A percentile compares a stretch with the other conserved stretches of the same genome.
Conservation (phyloP, 1,139 yeast species). For the Yamadazyma dushanensis region DNA sequence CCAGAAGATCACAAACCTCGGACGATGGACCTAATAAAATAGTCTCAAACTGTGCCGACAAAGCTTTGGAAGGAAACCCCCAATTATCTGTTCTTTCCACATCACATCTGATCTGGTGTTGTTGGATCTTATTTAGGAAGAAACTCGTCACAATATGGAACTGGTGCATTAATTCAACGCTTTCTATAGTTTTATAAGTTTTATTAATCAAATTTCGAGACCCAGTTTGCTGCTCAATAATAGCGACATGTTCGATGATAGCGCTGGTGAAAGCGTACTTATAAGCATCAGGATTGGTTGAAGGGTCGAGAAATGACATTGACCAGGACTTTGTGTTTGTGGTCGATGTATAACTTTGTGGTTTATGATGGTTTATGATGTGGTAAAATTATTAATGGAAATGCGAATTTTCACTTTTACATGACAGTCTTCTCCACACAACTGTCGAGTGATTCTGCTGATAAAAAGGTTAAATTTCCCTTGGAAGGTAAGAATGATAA, state of each 20-base stretch:
- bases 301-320: constrained; percentile 13
- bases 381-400: too few species aligned
- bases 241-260: constrained; percentile 12
- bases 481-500: too few species aligned
- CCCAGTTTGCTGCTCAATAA: constrained; percentile 11
- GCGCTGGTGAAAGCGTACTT: constrained; percentile 17
- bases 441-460: too few species aligned
- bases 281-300: constrained; percentile 14
- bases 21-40: constrained; percentile 21
- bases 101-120: constrained; percentile 13
- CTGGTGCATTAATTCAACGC: constrained; percentile 11
- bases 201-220: constrained; percentile 8
- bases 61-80: constrained; percentile 15
- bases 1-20: constrained; percentile 11
- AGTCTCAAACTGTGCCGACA: constrained; percentile 10
- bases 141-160: constrained; percentile 16
- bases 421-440: too few species aligned
- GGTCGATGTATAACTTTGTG: too few species aligned
- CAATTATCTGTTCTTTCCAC: constrained; percentile 11
- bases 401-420: too few species aligned
- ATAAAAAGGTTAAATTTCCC: too few species aligned
- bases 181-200: constrained; percentile 7
- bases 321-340: too few species aligned
- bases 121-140: constrained; percentile 11
- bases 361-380: too few species aligned